phyloP scores from a whole-genome alignment of 441 rosid genomes.

The Brassica hybrid region DNA sequence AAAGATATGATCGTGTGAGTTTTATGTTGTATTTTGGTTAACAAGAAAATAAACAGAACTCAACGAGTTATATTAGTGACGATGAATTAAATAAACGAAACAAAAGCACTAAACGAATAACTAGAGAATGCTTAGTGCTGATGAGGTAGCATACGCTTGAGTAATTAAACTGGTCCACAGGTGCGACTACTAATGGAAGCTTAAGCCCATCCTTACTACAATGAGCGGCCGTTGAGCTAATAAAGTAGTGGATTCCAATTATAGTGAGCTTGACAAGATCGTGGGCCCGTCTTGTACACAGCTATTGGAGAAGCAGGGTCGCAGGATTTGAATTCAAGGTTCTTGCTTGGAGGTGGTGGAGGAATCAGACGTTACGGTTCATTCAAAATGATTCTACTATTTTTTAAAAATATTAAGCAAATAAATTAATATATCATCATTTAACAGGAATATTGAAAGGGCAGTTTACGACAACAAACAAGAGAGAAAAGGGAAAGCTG shows the following conservation, averaged over 20 bases:
- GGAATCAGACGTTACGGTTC: no score
- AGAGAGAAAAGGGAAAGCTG: not conserved
- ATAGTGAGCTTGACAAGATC: not conserved
- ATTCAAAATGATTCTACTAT: no score
- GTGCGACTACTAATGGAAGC: not conserved
- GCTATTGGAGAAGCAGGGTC: not conserved
- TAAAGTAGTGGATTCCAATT: not conserved
- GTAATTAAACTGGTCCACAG: not conserved
- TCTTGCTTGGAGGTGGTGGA: not conserved
- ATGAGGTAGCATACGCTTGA: not conserved
- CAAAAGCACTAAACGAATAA: not conserved
- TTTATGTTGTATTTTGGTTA: no score
- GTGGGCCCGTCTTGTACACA: not conserved
- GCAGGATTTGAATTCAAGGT: not conserved
- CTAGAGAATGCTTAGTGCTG: not conserved
- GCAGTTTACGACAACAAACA: not conserved
- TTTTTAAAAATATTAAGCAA: no score
- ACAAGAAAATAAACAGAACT: no score
- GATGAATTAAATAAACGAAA: not conserved
- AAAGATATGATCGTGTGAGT: conserved; percentile 13
- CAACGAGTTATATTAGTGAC: no score
- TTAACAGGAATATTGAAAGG: not conserved
- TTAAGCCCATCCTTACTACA: not conserved
- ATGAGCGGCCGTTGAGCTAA: not conserved
- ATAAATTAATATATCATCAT: no score